phyloP scores from a whole-genome alignment of 305 asterid genomes.

The Solanum hybrid region DNA sequence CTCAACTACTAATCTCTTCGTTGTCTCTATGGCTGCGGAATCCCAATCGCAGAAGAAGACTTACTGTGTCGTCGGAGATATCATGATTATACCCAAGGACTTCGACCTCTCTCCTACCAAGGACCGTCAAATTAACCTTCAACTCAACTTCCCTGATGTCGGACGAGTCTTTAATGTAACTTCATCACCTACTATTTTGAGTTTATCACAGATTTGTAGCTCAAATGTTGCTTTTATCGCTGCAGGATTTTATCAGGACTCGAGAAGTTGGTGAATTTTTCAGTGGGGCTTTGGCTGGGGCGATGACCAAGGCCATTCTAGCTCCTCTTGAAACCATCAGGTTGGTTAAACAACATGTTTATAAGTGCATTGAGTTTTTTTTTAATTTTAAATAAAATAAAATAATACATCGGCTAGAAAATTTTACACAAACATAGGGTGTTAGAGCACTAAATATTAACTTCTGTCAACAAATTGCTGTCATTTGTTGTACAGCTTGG shows the following conservation, averaged over 20 bases:
- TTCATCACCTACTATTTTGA: background rate
- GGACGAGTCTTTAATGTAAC: constrained; percentile 44
- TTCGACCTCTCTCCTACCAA: constrained; percentile 23
- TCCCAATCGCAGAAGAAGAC: constrained; percentile 53
- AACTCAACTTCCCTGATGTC: constrained; percentile 30
- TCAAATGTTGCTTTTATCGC: background rate
- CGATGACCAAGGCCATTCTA: constrained; percentile 94
- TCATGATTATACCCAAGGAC: constrained; percentile 42
- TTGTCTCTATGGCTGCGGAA: constrained; percentile 21
- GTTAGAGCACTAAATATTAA: background rate
- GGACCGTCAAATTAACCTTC: constrained; percentile 2
- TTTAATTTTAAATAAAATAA: too few relatives aligned
- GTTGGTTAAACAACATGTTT: constrained; percentile 15
- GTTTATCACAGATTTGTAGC: background rate
- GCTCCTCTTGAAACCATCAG: constrained; percentile 99
- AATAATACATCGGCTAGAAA: background rate
- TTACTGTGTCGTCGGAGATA: constrained; percentile 43
- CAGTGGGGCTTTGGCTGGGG: constrained; percentile 94
- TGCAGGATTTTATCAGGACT: constrained; percentile 41
- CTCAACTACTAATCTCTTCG: background rate
- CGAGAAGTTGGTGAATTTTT: constrained; percentile 89
- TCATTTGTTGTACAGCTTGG: background rate
- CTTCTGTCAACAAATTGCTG: background rate
- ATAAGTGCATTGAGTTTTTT: background rate
- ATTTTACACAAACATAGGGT: background rate